These are phyloP conservation scores for Oenanthe sinensis DNA, from an alignment of 129 eudicot species.

Conservation along the genomic window DNA sequence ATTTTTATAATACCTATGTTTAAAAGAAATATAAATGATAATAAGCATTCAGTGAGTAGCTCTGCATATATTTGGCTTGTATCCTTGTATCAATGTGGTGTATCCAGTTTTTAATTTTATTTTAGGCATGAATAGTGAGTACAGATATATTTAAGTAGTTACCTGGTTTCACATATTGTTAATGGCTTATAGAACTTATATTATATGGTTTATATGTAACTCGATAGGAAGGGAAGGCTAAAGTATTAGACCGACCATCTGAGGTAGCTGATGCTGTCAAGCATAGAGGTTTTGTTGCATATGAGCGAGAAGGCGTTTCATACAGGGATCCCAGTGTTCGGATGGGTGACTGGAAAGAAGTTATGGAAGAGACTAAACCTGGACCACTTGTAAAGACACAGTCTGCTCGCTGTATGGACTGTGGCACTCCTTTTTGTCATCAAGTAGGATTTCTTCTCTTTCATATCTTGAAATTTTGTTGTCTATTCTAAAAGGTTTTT, in stretches of 20 bases:
- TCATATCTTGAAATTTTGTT: background rate
- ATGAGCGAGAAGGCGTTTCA: conserved; percentile 78
- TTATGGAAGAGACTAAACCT: conserved; percentile 79
- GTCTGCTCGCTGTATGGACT: conserved; percentile 97
- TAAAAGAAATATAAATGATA: background rate
- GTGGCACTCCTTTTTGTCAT: conserved; percentile 98
- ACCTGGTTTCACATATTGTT: background rate
- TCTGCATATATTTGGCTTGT: background rate
- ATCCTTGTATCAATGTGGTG: background rate
- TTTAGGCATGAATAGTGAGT: background rate
- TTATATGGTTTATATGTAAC: background rate
- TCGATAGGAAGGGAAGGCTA: conserved; percentile 35
- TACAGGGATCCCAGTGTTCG: conserved; percentile 79
- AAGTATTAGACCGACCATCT: conserved; percentile 46
- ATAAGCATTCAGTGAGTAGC: background rate
- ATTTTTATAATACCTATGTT: background rate
- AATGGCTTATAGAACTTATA: background rate
- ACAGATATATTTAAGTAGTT: background rate
- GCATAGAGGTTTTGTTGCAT: conserved; percentile 86
- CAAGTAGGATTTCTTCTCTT: conserved; percentile 36
- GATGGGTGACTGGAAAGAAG: conserved; percentile 86
- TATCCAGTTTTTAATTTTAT: background rate
- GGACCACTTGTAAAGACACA: conserved; percentile 87
- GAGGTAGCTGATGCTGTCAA: conserved; percentile 71
- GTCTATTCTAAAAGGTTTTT: background rate